These are phyloP conservation scores for Fusarium sp. DNA, from an alignment of 2,329 filamentous ascomycete genomes.

Conservation along the genomic window DNA sequence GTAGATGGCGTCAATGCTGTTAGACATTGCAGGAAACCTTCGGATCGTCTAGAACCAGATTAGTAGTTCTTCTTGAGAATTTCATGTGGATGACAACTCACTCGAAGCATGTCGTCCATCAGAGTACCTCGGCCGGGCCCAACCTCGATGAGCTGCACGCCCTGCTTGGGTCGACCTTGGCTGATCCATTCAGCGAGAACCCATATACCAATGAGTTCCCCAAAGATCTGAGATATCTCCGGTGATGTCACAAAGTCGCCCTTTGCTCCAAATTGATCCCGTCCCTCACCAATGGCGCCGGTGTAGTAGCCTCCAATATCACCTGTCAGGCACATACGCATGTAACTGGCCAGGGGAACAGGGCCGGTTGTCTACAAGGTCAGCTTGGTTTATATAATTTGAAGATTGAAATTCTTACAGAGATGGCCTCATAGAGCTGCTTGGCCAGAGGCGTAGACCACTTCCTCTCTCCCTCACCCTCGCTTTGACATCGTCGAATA, in stretches of 20 bases:
- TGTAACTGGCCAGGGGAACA: constrained; percentile 90
- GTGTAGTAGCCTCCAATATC: constrained; percentile 96
- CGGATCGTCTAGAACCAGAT: constrained; percentile 73
- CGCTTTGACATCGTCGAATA: constrained; percentile 21
- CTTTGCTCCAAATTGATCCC: constrained; percentile 90
- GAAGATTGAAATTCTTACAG: constrained; percentile 59
- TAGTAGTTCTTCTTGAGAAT: not conserved
- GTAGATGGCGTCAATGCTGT: constrained; percentile 86
- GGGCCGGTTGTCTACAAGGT: constrained; percentile 76
- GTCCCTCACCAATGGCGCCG: constrained; percentile 70
- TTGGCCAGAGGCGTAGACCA: constrained; percentile 96
- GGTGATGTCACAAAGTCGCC: constrained; percentile 98
- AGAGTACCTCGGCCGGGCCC: constrained; percentile 93
- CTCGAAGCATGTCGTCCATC: constrained; percentile 95
- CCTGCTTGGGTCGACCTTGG: constrained; percentile 78
- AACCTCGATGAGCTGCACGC: constrained; percentile 91
- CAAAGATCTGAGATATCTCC: constrained; percentile 97
- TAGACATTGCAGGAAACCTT: constrained; percentile 81
- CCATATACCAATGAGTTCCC: constrained; percentile 94
- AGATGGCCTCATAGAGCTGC: constrained; percentile 86
- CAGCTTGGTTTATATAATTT: not conserved
- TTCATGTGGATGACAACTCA: constrained; percentile 56
- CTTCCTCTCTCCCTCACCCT: constrained; percentile 61
- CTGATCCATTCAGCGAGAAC: constrained; percentile 96
- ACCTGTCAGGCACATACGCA: constrained; percentile 97